Base-by-base conservation (phyloP, 2,329 filamentous ascomycete species). In the Aspergillus pseudoviridinutans region DNA sequence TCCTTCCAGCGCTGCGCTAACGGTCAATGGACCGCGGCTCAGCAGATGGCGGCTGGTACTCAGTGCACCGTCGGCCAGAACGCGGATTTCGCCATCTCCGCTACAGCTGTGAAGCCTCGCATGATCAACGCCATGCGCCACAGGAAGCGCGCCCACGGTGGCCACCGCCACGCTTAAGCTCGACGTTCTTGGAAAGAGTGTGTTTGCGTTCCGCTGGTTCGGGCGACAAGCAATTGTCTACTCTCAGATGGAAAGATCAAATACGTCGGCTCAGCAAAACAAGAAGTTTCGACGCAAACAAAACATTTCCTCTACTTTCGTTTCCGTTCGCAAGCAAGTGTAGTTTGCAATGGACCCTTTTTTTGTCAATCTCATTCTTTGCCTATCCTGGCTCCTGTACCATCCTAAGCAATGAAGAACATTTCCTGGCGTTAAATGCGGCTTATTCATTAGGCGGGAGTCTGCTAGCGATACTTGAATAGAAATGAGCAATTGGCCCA, bases 1-100 rank as follows among this genome's bases (percentile, higher is more conserved):
- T 76, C 79, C 51, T 87, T 85, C 78, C 84, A 87, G 73, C 83
- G 84, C 56, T 87, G 85, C 64, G 84, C 83, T n/a, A 81, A 78
- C 14, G 84, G 84, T 5, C 63, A 70, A 54, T 87, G 85, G 85
- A 79, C 80, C 20, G 66, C 64, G 5, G 60, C 76, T 42, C 76
- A 81, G 58, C 64, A 71, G 38, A 78, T 87, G 78, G 79, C 84
- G 1, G 61, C 75, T 1, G 85, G 85, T 41, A 86, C 82, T 14
- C 71, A 73, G 28, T 87, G 85, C 71, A 74, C 59, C 7, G 61
- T 71, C 20, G 80, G 79, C 27, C 60, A 67, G 54, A 65, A 62
- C 32, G 49, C 53, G 1, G 59, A 68, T 0, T 61, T 77, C 28
- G 54, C 61, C 9, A 58, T 74, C 44, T 59, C 61, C 8, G 65